Conservation (phyloP, 2,329 filamentous ascomycete genomes). For the Hypoxylon sp. region DNA sequence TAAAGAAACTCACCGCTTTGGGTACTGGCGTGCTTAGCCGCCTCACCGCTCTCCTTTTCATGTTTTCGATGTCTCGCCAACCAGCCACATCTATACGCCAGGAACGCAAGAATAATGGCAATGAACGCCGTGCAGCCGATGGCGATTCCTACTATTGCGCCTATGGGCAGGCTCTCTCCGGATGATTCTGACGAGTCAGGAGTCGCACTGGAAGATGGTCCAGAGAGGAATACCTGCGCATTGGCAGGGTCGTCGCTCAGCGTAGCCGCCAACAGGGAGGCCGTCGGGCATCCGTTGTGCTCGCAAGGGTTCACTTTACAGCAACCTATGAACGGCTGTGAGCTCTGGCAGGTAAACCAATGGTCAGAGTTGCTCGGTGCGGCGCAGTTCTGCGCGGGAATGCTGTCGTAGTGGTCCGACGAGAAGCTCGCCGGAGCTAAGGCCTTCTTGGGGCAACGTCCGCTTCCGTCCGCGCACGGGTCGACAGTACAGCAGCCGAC, state of each 20-base stretch:
- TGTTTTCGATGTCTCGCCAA: conserved; percentile 23
- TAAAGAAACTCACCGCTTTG: conserved; percentile 15
- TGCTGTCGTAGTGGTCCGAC: conserved; percentile 41
- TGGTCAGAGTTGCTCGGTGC: conserved; percentile 24
- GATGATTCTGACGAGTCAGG: conserved; percentile 2
- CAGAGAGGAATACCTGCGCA: conserved; percentile 35
- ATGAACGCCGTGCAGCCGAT: conserved; percentile 33
- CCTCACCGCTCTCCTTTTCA: conserved; percentile 12
- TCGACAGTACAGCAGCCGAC: conserved; percentile 51
- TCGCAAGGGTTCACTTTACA: conserved; percentile 48
- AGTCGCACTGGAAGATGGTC: conserved; percentile 7
- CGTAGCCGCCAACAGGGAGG: conserved; percentile 39
- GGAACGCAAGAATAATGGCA: conserved; percentile 30
- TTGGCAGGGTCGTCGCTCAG: conserved; percentile 28
- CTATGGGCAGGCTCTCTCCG: conserved; percentile 25
- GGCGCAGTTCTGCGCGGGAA: conserved; percentile 46
- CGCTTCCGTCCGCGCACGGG: conserved; percentile 47
- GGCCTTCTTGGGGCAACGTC: conserved; percentile 45
- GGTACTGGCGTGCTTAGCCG: conserved; percentile 5
- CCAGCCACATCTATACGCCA: conserved; percentile 38
- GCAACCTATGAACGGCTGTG: conserved; percentile 48
- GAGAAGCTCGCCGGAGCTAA: conserved; percentile 47
- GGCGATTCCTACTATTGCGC: conserved; percentile 35
- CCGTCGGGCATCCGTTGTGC: conserved; percentile 41
- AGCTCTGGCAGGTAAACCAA: conserved; percentile 48